Evolutionary conservation across 2,329 filamentous ascomycete species (phyloP), one percentile per base, ranked within the genome.

Genomic region (Aureobasidium sp.): DNA sequence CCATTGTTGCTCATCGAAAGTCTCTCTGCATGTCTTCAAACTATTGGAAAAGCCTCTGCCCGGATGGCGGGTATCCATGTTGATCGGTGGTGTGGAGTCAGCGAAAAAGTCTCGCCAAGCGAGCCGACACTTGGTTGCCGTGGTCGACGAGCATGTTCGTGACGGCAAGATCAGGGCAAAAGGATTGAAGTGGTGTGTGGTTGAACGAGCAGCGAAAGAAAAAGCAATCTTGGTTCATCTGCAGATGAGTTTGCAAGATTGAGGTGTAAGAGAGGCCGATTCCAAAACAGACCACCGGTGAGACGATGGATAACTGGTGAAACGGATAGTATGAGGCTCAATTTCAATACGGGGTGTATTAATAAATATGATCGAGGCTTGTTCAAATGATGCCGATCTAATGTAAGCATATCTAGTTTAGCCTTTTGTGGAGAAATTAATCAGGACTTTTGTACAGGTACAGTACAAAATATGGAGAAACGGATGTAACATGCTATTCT

Each of bases 371-470:
- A 58, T 58, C 42, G 54, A 39, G 41, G 54, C 54, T 58, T 58
- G 54, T 58, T 32, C 54, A 58, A 16, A 48, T 42, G 42, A 48
- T 48, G 54, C 54, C 54, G 54, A 58, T 58, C 54, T 47, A 47
- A 47, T 58, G 54, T 58, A 58, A 58, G 54, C 54, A 58, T 58
- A 58, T 58, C 41, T 58, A 37, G 8, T 21, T 58, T 58, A 58
- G 54, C 42, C 42, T 58, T 58, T 58, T 58, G 54, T 58, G 54
- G 54, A 48, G 54, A 58, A 52, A 16, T 44, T 25, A 5, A 41
- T 29, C 9, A 32, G 47, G 21, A 21, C 16, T 42, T 58, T 44
- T 58, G 39, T 58, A 58, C 54, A 58, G 41, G 54, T 47, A 58
- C 52, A 55, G n/a, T 39, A 54, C 52, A 34, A 42, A 36, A 55